A percentile compares a stretch with the other conserved stretches of the same genome.
Evolutionary conservation across 352 stramenopile species (phyloP).

Genomic region (Globisporangium parvum): DNA sequence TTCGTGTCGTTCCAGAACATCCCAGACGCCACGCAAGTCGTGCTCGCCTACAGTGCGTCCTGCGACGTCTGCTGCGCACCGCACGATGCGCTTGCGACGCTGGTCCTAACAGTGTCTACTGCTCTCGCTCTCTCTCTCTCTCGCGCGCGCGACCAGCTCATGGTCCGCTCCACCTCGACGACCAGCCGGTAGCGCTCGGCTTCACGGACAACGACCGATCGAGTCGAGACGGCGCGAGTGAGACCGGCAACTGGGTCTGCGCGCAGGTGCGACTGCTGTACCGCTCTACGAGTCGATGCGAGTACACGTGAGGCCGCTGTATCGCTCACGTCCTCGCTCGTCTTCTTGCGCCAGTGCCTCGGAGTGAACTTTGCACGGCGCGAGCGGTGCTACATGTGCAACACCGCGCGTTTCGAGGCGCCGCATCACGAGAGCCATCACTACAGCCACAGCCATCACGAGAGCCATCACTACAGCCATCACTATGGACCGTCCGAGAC

Average conservation of each 20-base stretch:
- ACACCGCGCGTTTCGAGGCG: conserved; percentile 18
- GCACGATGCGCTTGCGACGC: too few relatives aligned
- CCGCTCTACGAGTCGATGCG: neutral
- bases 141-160: conserved; percentile 21
- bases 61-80: neutral
- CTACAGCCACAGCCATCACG: neutral
- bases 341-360: too few relatives aligned
- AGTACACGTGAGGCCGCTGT: too few relatives aligned
- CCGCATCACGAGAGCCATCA: too few relatives aligned
- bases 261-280: conserved; percentile 28
- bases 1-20: conserved; percentile 72
- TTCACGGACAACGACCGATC: conserved; percentile 38
- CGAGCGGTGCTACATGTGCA: conserved; percentile 69
- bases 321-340: too few relatives aligned
- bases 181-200: conserved; percentile 33
- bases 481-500: conserved; percentile 3
- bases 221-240: neutral
- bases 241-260: conserved; percentile 51
- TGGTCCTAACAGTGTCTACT: too few relatives aligned
- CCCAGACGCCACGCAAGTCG: conserved; percentile 40
- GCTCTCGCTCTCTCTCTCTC: neutral
- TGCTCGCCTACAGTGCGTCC: conserved; percentile 50
- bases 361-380: conserved; percentile 55
- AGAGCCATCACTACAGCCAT: neutral
- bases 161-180: conserved; percentile 46